Conservation (phyloP, 2,329 filamentous ascomycete species). For the Didymosphaeria variabile region DNA sequence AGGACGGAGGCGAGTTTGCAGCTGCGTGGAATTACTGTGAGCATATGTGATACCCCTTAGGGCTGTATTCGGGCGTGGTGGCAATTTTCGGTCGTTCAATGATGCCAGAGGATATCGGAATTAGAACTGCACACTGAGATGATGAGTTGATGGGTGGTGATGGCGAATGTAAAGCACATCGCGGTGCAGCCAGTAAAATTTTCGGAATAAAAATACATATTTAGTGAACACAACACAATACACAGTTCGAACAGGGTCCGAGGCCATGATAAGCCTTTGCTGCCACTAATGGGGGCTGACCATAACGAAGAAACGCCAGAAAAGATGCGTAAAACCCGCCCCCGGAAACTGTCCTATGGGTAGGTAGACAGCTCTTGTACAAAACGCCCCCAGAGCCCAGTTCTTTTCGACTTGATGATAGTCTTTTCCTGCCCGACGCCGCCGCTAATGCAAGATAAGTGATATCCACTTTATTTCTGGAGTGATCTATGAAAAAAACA, state of each 20-base stretch:
- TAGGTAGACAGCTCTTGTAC: neutral
- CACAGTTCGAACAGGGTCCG: neutral
- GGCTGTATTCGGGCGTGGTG: too few species aligned
- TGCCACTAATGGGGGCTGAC: constrained; percentile 1
- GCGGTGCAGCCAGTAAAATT: too few species aligned
- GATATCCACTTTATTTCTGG: neutral
- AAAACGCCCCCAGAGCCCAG: neutral
- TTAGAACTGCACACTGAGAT: too few species aligned
- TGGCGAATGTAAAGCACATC: too few species aligned
- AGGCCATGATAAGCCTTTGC: neutral
- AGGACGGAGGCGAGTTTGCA: too few species aligned
- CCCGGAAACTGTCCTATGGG: neutral
- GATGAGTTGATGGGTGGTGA: too few species aligned
- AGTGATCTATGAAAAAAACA: neutral
- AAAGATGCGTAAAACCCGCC: neutral
- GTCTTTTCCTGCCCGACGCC: constrained; percentile 10
- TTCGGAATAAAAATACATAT: too few species aligned
- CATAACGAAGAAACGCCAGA: neutral
- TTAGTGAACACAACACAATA: neutral
- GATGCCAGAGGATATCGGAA: too few species aligned
- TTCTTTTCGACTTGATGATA: neutral
- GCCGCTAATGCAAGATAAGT: constrained; percentile 9
- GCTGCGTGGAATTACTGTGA: too few species aligned
- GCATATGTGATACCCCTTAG: too few species aligned
- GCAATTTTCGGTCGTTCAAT: too few species aligned